Percentiles rank a stretch among this genome's conserved stretches.
Conservation (phyloP, 202 grass and related monocot genomes). For the Musa balbisiana region DNA sequence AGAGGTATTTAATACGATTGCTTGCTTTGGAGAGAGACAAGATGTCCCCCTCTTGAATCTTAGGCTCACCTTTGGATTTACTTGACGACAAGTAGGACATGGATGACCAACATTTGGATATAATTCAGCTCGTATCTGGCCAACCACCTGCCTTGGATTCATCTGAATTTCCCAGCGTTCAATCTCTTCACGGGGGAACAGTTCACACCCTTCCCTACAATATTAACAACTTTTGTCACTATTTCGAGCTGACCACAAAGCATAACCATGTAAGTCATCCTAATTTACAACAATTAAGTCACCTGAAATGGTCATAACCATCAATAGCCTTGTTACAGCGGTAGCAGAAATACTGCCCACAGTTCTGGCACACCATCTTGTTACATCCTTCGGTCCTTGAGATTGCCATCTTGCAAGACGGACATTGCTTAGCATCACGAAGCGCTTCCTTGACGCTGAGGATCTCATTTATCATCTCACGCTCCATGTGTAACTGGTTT, state of each 20-base stretch:
- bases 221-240: conserved; percentile 18
- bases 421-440: conserved; percentile 81
- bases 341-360: conserved; percentile 75
- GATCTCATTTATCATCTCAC: conserved; percentile 64
- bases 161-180: conserved; percentile 65
- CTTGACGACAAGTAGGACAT: conserved; percentile 73
- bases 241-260: conserved; percentile 10
- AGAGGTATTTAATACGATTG: no score
- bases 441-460: conserved; percentile 64
- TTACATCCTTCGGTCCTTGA: conserved; percentile 90
- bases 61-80: conserved; percentile 56
- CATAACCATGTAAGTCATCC: background rate
- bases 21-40: no score
- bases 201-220: conserved; percentile 53
- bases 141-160: conserved; percentile 59
- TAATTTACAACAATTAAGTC: conserved; percentile 8
- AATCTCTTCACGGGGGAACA: conserved; percentile 67
- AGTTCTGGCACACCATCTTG: conserved; percentile 85
- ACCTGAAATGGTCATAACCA: conserved; percentile 95
- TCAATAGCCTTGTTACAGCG: conserved; percentile 68
- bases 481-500: conserved; percentile 42
- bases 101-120: conserved; percentile 39
- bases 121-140: conserved; percentile 44
- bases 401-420: conserved; percentile 79
- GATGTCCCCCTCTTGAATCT: no score